Percentiles rank a stretch among this genome's conserved stretches.
Conservation (phyloP, 306 rosid species). For the Ziziphus jujuba region DNA sequence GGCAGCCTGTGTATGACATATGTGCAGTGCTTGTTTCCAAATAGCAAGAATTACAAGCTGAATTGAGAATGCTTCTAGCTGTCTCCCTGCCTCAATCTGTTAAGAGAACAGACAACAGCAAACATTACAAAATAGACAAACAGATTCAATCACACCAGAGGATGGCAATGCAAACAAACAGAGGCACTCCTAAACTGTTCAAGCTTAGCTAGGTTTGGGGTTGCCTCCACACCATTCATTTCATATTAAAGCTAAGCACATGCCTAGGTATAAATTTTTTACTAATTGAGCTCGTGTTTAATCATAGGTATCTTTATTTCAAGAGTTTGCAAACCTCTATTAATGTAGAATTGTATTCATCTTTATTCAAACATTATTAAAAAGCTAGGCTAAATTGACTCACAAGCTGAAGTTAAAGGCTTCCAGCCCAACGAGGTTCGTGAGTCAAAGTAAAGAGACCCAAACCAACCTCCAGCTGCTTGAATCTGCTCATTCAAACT, state of each 20-base stretch:
- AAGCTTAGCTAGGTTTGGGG: not conserved
- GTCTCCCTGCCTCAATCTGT: slow-evolving; percentile 70
- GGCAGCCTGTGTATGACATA: slow-evolving; percentile 98
- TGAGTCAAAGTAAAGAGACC: not conserved
- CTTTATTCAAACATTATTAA: not conserved
- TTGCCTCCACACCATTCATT: too few relatives aligned
- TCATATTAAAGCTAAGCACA: too few relatives aligned
- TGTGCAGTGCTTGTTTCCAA: slow-evolving; percentile 96
- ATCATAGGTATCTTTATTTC: too few relatives aligned
- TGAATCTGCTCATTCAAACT: not conserved
- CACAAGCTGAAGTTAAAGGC: not conserved
- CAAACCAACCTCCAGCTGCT: not conserved
- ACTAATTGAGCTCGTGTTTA: too few relatives aligned
- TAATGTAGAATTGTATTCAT: not conserved
- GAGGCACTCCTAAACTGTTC: not conserved
- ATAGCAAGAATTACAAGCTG: slow-evolving; percentile 98
- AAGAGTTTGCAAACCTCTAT: not conserved
- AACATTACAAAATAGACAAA: not conserved
- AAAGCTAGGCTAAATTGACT: not conserved
- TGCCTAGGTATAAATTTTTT: too few relatives aligned
- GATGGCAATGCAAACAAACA: not conserved
- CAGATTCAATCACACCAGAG: not conserved
- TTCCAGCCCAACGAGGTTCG: not conserved
- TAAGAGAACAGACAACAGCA: not conserved
- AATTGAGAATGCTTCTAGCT: slow-evolving; percentile 88